Conservation (phyloP, 1,139 yeast genomes). For the Candida pseudoviswanathii region DNA sequence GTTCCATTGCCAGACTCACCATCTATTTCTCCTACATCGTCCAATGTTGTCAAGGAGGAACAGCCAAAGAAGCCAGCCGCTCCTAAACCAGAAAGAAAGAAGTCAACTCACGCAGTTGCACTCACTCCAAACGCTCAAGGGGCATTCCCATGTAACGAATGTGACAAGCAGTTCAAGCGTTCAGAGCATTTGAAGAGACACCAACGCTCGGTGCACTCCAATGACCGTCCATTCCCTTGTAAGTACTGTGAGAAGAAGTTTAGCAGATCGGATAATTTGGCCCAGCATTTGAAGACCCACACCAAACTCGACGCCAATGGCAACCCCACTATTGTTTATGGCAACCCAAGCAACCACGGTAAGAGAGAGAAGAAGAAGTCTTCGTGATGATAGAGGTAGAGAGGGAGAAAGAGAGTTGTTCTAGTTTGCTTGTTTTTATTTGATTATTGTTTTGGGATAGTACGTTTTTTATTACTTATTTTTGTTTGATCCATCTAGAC, state of each 20-base stretch:
- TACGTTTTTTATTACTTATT: neutral
- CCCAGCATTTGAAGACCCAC: slow-evolving; percentile 53
- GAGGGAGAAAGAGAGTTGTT: neutral
- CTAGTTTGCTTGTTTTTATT: neutral
- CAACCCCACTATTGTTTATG: slow-evolving; percentile 39
- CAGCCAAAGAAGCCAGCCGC: neutral
- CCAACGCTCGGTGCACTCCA: slow-evolving; percentile 50
- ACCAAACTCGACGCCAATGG: slow-evolving; percentile 41
- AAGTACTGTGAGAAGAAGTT: slow-evolving; percentile 52
- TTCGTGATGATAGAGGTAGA: neutral
- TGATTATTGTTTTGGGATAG: neutral
- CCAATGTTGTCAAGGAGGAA: slow-evolving; percentile 4
- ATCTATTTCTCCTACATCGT: slow-evolving; percentile 11
- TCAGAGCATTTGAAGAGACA: slow-evolving; percentile 53
- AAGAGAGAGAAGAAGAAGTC: slow-evolving; percentile 23
- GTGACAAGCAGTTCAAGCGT: slow-evolving; percentile 49
- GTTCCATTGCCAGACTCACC: slow-evolving; percentile 8
- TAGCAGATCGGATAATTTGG: slow-evolving; percentile 49
- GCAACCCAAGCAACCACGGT: slow-evolving; percentile 36
- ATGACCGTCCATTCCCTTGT: slow-evolving; percentile 51
- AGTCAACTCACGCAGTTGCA: slow-evolving; percentile 14
- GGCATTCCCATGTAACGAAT: slow-evolving; percentile 47
- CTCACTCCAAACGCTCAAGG: slow-evolving; percentile 13
- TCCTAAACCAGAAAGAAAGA: slow-evolving; percentile 3
- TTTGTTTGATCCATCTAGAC: neutral